Conservation (phyloP, 257 asterid species). For the Verbena officinalis region DNA sequence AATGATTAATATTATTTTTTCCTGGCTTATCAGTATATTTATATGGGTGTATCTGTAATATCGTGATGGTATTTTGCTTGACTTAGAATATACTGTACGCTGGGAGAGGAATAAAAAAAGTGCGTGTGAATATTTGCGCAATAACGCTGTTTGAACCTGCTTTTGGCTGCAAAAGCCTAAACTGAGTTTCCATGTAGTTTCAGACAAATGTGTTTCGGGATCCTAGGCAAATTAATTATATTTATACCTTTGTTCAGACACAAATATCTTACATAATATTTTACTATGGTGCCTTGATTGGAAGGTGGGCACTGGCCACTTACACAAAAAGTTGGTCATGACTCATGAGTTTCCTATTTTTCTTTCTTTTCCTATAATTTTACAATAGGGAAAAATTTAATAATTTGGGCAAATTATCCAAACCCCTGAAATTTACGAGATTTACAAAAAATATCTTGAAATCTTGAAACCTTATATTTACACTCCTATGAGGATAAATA, state of each 20-base stretch:
- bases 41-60: neutral
- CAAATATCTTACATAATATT: neutral
- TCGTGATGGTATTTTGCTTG: constrained; percentile 18
- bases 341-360: too few relatives aligned
- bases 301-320: too few relatives aligned
- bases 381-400: too few relatives aligned
- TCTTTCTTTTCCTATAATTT: too few relatives aligned
- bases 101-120: neutral
- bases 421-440: too few relatives aligned
- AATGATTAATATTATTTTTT: too few relatives aligned
- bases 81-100: constrained; percentile 27
- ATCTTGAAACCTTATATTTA: too few relatives aligned
- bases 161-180: constrained; percentile 21
- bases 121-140: constrained; percentile 27
- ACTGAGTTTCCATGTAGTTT: constrained; percentile 33
- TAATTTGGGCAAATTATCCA: too few relatives aligned
- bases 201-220: neutral
- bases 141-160: constrained; percentile 8
- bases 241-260: neutral
- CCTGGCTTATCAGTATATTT: too few relatives aligned
- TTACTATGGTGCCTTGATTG: neutral
- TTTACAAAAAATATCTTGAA: too few relatives aligned
- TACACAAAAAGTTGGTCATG: too few relatives aligned
- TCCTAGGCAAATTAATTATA: neutral
- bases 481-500: too few relatives aligned